Conservation (phyloP, 345 rosid genomes). For the Turritis glabra region DNA sequence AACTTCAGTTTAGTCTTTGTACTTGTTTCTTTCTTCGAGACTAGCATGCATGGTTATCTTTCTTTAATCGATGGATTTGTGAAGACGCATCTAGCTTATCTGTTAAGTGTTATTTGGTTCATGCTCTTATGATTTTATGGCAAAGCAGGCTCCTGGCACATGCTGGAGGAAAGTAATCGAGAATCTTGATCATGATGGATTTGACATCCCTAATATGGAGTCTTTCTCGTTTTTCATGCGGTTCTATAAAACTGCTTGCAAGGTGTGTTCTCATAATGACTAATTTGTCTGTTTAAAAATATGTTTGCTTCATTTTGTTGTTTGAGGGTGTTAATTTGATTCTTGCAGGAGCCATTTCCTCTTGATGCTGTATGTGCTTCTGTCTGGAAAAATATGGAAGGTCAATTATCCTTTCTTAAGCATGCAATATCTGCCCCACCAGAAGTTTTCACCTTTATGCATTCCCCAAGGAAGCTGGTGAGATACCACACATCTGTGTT, state of each 20-base stretch:
- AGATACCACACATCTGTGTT: slow-evolving; percentile 30
- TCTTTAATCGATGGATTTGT: background rate
- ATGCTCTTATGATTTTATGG: background rate
- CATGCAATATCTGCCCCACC: slow-evolving; percentile 77
- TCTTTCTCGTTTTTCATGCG: slow-evolving; percentile 85
- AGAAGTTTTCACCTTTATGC: slow-evolving; percentile 84
- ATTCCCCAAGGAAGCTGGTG: slow-evolving; percentile 89
- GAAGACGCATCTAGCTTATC: background rate
- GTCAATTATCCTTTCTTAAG: slow-evolving; percentile 85
- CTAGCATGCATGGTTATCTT: background rate
- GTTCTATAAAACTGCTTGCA: slow-evolving; percentile 71
- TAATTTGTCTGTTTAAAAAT: slow-evolving; percentile 12
- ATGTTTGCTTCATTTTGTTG: background rate
- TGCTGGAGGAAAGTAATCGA: slow-evolving; percentile 79
- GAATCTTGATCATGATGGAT: slow-evolving; percentile 84
- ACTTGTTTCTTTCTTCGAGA: background rate
- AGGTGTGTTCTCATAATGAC: slow-evolving; percentile 49
- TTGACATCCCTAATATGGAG: slow-evolving; percentile 76
- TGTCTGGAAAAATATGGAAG: slow-evolving; percentile 84
- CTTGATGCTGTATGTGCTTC: slow-evolving; percentile 78
- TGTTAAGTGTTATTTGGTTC: background rate
- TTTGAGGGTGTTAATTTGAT: slow-evolving; percentile 23
- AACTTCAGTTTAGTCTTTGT: background rate
- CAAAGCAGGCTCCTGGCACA: slow-evolving; percentile 80
- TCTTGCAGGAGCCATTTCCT: slow-evolving; percentile 86